Percentiles rank a stretch among this genome's conserved stretches.
Conservation (phyloP, 2,329 filamentous ascomycete species). For the Gaeumannomyces tritici region DNA sequence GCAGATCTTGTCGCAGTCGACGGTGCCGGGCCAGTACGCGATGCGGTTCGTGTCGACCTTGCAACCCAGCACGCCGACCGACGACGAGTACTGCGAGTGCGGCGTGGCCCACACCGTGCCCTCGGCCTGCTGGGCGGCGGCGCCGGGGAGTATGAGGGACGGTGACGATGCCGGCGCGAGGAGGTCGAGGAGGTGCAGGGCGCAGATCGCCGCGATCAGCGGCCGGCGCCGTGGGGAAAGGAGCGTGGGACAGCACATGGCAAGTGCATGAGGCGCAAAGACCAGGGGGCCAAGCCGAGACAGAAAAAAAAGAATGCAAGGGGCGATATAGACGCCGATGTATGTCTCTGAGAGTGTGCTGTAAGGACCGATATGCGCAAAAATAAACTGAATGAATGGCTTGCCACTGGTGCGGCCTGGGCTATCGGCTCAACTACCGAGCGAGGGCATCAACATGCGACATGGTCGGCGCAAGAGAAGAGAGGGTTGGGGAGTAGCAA, state of each 20-base stretch:
- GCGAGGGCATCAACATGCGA: neutral
- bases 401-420: neutral
- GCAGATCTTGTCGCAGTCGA: conserved; percentile 48
- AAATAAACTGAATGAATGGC: conserved; percentile 1
- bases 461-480: neutral
- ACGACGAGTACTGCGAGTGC: conserved; percentile 46
- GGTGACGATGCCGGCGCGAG: neutral
- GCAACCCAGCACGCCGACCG: conserved; percentile 49
- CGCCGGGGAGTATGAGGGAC: neutral
- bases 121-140: neutral
- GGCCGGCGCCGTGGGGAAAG: neutral
- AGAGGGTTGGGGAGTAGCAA: neutral
- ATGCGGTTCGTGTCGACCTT: conserved; percentile 51
- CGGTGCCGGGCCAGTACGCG: conserved; percentile 47
- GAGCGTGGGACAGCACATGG: conserved; percentile 2
- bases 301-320: neutral
- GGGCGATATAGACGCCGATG: neutral
- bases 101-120: conserved; percentile 34
- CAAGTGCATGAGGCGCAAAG: neutral
- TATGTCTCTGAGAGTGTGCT: neutral
- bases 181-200: neutral
- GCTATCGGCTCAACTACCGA: neutral
- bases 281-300: neutral
- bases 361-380: neutral
- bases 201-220: conserved; percentile 2